Conservation (phyloP, 805 yeast species). For the Nakazawaea anatomiae region DNA sequence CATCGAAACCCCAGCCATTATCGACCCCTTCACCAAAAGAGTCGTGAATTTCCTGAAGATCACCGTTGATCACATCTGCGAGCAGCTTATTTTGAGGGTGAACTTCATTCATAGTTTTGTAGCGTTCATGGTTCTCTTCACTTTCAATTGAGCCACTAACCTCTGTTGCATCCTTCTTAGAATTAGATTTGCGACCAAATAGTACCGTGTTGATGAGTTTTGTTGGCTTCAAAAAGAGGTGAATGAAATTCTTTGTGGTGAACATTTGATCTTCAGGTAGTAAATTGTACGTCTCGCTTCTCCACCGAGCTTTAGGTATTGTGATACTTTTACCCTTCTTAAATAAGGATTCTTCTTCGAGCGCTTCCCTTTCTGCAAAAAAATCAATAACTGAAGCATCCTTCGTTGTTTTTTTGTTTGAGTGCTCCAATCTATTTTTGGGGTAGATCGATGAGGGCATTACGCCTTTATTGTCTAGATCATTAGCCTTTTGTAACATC, state of each 20-base stretch:
- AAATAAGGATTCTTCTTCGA: slow-evolving; percentile 21
- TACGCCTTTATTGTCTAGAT: neutral
- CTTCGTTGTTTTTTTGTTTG: slow-evolving; percentile 19
- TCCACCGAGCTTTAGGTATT: slow-evolving; percentile 18
- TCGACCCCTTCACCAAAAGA: slow-evolving; percentile 12
- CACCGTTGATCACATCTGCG: slow-evolving; percentile 13
- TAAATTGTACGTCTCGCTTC: slow-evolving; percentile 17
- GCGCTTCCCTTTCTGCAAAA: slow-evolving; percentile 18
- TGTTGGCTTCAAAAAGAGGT: slow-evolving; percentile 39
- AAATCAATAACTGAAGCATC: slow-evolving; percentile 23
- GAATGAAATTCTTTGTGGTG: slow-evolving; percentile 41
- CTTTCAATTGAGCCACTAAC: no score
- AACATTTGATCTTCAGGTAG: slow-evolving; percentile 47
- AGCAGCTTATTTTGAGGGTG: slow-evolving; percentile 3
- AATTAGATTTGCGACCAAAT: slow-evolving; percentile 27
- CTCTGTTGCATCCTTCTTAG: slow-evolving; percentile 31
- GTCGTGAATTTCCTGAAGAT: slow-evolving; percentile 18
- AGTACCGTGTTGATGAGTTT: slow-evolving; percentile 23
- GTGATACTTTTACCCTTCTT: slow-evolving; percentile 17
- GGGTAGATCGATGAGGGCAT: neutral
- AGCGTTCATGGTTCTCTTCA: no score
- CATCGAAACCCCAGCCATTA: slow-evolving; percentile 10
- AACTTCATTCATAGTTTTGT: neutral
- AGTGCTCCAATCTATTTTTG: neutral
- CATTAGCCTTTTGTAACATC: slow-evolving; percentile 12